Evolutionary conservation across 352 stramenopile genomes (phyloP), one percentile per base, ranked within the genome.

Genomic region (Globisporangium uncinulatum): DNA sequence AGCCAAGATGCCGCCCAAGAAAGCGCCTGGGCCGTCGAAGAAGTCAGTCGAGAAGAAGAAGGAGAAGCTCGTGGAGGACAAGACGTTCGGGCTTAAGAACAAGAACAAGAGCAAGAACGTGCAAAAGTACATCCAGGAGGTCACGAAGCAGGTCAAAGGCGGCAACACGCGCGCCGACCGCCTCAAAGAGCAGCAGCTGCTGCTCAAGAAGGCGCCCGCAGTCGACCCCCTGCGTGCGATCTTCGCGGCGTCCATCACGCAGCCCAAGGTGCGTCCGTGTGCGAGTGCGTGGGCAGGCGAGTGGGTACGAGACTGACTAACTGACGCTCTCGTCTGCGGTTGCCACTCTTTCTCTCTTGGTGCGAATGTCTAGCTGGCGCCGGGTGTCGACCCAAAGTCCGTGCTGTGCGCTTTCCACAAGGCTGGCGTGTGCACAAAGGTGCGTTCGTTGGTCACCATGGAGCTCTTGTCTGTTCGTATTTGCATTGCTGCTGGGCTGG

Each of bases 81-180:
- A 98, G 77, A 99, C 97, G 15, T 99, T 99, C 65, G 97, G 97
- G 29, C 79, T 99, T 24, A 99, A 99, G 78, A 99, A 99, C 83
- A 99, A 99, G 72, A 99, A 99, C 73, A 99, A 99, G 79, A 95
- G 76, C 67, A 97, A 97, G 62, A 97, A 97, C 63, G 94, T 98
- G 51, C 92, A 98, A 67, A 86, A 95, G 67, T 96, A 93, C 71
- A 90, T 97, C 51, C 74, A 93, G 70, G 76, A 93, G 54, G 86
- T 96, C 46, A 88, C 86, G 43, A 96, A 96, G 61, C 85, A 96
- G 67, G 86, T 93, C 51, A 95, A 92, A 70, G 86, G 85, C 49
- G 73, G 39, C 54, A 93, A 82, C 54, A 82, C 83, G 53, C 79
- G 82, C 57, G 80, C 82, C 55, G 79, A 95, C 51, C 79, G 85